Evolutionary conservation across 78 protist species (phyloP).

Genomic region (slime mould (Dictyostelium discoideum)): dicty_2.7 NC_007090.3:3859001-3859500

Average conservation of each 20-base stretch:
- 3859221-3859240: slow-evolving; percentile 63
- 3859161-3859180: slow-evolving; percentile 82
- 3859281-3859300: slow-evolving; percentile 91
- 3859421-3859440: background rate
- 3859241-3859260: slow-evolving; percentile 46
- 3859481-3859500: slow-evolving; percentile 40
- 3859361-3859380: slow-evolving; percentile 59
- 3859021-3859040: slow-evolving; percentile 9
- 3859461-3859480: background rate
- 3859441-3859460: slow-evolving; percentile 9
- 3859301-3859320: slow-evolving; percentile 89
- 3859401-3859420: slow-evolving; percentile 39
- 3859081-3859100: slow-evolving; percentile 68
- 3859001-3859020: background rate
- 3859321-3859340: slow-evolving; percentile 89
- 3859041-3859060: slow-evolving; percentile 79
- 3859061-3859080: slow-evolving; percentile 83
- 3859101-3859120: slow-evolving; percentile 60
- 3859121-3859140: slow-evolving; percentile 62
- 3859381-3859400: slow-evolving; percentile 55
- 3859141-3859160: slow-evolving; percentile 78
- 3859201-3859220: slow-evolving; percentile 84
- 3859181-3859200: slow-evolving; percentile 86
- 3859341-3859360: slow-evolving; percentile 90
- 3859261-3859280: slow-evolving; percentile 71